phyloP scores from a whole-genome alignment of 2,329 filamentous ascomycete genomes.

The Botryotinia calthae region DNA sequence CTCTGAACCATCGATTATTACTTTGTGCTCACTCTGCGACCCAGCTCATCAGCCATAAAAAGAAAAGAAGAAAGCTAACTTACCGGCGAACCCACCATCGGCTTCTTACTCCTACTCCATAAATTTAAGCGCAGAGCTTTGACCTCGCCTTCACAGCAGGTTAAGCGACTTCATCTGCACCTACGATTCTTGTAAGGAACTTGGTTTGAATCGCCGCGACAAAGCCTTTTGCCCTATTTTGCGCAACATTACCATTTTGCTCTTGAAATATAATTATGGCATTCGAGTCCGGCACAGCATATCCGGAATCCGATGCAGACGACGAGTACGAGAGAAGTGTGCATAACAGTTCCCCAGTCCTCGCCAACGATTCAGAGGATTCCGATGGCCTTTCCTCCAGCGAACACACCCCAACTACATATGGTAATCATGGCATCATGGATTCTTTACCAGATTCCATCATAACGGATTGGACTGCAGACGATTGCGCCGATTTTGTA shows the following conservation, averaged over 20 bases:
- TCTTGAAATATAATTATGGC: constrained; percentile 42
- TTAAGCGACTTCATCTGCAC: constrained; percentile 23
- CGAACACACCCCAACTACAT: constrained; percentile 78
- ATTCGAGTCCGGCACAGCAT: constrained; percentile 65
- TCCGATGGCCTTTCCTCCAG: constrained; percentile 63
- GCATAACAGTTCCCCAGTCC: constrained; percentile 63
- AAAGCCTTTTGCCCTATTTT: constrained; percentile 15
- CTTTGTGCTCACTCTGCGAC: neutral
- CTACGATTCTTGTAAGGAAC: constrained; percentile 21
- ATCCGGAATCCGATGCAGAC: constrained; percentile 77
- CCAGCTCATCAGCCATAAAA: neutral
- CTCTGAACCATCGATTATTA: neutral
- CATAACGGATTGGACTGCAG: constrained; percentile 76
- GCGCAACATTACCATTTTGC: constrained; percentile 13
- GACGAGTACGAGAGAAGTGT: constrained; percentile 79
- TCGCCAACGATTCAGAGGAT: constrained; percentile 65
- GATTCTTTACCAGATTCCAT: constrained; percentile 70
- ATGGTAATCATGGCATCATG: constrained; percentile 62
- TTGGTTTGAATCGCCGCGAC: constrained; percentile 20
- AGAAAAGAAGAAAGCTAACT: neutral
- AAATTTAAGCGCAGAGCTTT: constrained; percentile 22
- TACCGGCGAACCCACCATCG: neutral
- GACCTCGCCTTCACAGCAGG: constrained; percentile 16
- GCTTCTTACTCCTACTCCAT: neutral
- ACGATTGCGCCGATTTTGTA: constrained; percentile 89